Evolutionary conservation across 257 asterid genomes (phyloP), one percentile per base, ranked within the genome.

Genomic region (Apocynum venetum): DNA sequence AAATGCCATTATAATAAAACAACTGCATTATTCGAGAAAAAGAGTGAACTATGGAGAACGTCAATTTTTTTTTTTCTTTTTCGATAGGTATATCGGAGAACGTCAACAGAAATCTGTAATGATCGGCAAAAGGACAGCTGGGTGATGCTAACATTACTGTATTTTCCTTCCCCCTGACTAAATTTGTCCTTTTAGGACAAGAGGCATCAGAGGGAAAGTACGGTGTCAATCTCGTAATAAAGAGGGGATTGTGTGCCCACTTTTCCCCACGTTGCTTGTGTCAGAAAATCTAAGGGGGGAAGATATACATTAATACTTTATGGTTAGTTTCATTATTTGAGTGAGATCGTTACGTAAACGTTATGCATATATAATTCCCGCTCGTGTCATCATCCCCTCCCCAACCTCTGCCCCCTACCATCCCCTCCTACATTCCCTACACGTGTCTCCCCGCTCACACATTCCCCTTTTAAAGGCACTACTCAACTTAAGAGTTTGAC

Each of bases 271-370:
- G 72, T 74, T 41, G 80, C 19, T 80, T 80, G 25, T 82, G 94
- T 86, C 93, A 89, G 89, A 83, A 90, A 86, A 91, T 93, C 96
- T 92, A 87, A 86, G 71, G 86, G 91, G 71, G 86, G 91, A 87
- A 89, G 94, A 89, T 89, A 84, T 86, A 82, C 12, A 55, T 57
- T 57, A 57, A 20, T 20, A 35, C 64, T 57, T 20, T 57, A 17
- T 46, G 72, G 85, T 85, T 89, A 73, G 61, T 53, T 88, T 66
- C 84, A 61, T n/a, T 53, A 36, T 56, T 49, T 31, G 57, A 41
- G 57, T 66, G 15, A 48, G 52, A 67, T 44, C 38, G 70, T 53
- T 56, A 68, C 71, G n/a, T 53, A n/a, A 38, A 68, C 71, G n/a
- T 53, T 40, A 38, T 61, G 53, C 72, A 17, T 57, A 2, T 14